Percentiles rank a stretch among this genome's conserved stretches.
These are phyloP conservation scores for Cercophora samala DNA, from an alignment of 495 filamentous ascomycete species.

Conservation along the genomic window DNA sequence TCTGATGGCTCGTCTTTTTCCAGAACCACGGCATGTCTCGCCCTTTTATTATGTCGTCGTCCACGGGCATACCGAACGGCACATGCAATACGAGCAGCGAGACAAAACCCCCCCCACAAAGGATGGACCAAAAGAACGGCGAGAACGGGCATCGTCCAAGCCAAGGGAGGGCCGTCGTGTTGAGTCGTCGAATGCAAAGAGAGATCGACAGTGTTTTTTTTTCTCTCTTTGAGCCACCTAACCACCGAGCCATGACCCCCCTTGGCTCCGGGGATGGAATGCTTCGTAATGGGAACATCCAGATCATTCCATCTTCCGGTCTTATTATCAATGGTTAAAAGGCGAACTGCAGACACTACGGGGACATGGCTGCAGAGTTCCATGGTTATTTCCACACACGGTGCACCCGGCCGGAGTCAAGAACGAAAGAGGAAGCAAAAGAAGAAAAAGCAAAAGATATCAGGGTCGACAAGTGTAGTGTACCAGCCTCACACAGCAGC, in stretches of 20 bases:
- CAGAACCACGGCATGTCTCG: not conserved
- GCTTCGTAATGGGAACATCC: not conserved
- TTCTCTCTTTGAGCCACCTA: not conserved
- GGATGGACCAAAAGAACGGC: constrained; percentile 3
- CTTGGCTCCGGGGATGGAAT: not conserved
- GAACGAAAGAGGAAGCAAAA: too few species aligned
- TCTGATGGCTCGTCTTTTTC: constrained; percentile 4
- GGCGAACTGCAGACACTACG: too few species aligned
- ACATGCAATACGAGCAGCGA: constrained; percentile 7
- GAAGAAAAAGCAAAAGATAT: not conserved
- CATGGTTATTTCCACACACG: not conserved
- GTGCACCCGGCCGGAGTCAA: not conserved
- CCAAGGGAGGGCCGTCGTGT: not conserved
- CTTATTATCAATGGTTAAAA: not conserved
- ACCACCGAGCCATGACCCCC: not conserved
- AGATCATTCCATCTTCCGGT: not conserved
- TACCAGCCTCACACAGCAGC: not conserved
- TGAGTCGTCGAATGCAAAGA: not conserved
- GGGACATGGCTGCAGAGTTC: not conserved
- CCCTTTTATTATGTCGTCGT: constrained; percentile 1
- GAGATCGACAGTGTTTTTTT: too few species aligned
- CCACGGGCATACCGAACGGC: constrained; percentile 10
- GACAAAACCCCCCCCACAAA: constrained; percentile 3
- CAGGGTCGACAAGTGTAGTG: not conserved
- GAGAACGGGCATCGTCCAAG: constrained; percentile 1